A percentile compares a stretch with the other conserved stretches of the same genome.
Conservation (phyloP, 2,329 filamentous ascomycete genomes). For the Leptographium galeiforme region DNA sequence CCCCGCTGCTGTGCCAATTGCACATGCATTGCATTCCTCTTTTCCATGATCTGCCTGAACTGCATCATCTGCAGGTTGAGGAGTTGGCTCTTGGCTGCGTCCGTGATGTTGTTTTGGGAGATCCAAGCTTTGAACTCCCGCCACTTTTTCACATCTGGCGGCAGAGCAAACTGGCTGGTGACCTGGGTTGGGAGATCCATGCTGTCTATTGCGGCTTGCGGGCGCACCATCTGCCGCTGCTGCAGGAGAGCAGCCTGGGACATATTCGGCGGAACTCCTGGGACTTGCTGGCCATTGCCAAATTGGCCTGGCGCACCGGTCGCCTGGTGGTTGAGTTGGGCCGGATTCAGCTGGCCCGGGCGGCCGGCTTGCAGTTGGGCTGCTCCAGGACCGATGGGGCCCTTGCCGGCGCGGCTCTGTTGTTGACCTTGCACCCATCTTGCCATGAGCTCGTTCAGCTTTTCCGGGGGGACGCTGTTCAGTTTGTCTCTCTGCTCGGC, state of each 20-base stretch:
- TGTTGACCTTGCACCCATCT: conserved; percentile 31
- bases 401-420: conserved; percentile 5
- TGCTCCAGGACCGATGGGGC: conserved; percentile 13
- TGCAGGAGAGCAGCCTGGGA: conserved; percentile 10
- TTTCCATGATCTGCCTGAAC: conserved; percentile 19
- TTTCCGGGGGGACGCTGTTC: conserved; percentile 30
- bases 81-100: conserved; percentile 20
- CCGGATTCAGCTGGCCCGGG: conserved; percentile 9
- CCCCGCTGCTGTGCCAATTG: conserved; percentile 9
- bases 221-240: conserved; percentile 12
- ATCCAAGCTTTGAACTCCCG: conserved; percentile 30
- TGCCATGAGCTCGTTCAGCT: conserved; percentile 36
- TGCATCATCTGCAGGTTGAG: conserved; percentile 24
- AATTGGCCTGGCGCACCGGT: conserved; percentile 11
- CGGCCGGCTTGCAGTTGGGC: conserved; percentile 8
- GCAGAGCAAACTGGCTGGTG: conserved; percentile 19
- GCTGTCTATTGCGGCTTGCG: conserved; percentile 30
- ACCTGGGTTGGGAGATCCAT: conserved; percentile 31
- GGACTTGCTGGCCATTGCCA: conserved; percentile 3
- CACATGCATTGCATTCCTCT: conserved; percentile 1
- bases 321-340: conserved; percentile 10
- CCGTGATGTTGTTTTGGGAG: conserved; percentile 21
- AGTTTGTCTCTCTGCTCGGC: conserved; percentile 32
- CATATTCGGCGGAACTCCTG: conserved; percentile 5
- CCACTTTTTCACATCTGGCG: conserved; percentile 35